Evolutionary conservation across 2,329 filamentous ascomycete genomes (phyloP).

Genomic region (Hortaea sp.): DNA sequence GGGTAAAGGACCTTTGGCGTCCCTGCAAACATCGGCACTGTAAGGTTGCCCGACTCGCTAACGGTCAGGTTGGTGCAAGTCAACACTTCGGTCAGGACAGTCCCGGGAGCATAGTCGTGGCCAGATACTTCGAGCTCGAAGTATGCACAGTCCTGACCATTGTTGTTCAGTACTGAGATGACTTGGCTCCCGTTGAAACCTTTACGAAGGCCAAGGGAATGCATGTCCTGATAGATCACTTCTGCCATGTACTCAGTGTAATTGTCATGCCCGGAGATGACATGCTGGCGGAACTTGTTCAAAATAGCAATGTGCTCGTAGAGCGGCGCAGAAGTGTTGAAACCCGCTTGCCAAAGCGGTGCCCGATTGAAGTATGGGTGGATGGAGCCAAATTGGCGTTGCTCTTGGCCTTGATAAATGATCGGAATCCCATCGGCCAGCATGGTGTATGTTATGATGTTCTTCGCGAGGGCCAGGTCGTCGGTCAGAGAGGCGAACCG

Average conservation of each 20-base stretch:
- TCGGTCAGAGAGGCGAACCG: conserved; percentile 29
- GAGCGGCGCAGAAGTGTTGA: conserved; percentile 30
- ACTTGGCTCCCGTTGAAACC: conserved; percentile 31
- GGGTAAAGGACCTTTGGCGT: conserved; percentile 27
- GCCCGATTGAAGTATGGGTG: conserved; percentile 26
- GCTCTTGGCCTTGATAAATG: conserved; percentile 34
- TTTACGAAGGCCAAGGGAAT: conserved; percentile 37
- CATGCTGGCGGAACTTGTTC: conserved; percentile 35
- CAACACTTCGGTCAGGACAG: conserved; percentile 24
- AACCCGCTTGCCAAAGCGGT: conserved; percentile 29
- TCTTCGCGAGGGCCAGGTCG: conserved; percentile 29
- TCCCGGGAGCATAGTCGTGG: conserved; percentile 20
- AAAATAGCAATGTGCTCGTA: conserved; percentile 31
- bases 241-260: conserved; percentile 35
- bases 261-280: conserved; percentile 26
- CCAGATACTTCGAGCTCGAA: conserved; percentile 25
- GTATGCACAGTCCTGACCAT: conserved; percentile 24
- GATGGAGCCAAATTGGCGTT: conserved; percentile 27
- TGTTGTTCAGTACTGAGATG: conserved; percentile 36
- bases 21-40: conserved; percentile 25
- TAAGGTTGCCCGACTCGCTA: conserved; percentile 16
- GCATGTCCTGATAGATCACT: conserved; percentile 34
- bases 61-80: conserved; percentile 22
- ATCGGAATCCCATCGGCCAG: conserved; percentile 29
- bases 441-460: conserved; percentile 29